These are phyloP conservation scores for Tympanopsis confertula DNA, from an alignment of 2,329 filamentous ascomycete species.

Conservation along the genomic window DNA sequence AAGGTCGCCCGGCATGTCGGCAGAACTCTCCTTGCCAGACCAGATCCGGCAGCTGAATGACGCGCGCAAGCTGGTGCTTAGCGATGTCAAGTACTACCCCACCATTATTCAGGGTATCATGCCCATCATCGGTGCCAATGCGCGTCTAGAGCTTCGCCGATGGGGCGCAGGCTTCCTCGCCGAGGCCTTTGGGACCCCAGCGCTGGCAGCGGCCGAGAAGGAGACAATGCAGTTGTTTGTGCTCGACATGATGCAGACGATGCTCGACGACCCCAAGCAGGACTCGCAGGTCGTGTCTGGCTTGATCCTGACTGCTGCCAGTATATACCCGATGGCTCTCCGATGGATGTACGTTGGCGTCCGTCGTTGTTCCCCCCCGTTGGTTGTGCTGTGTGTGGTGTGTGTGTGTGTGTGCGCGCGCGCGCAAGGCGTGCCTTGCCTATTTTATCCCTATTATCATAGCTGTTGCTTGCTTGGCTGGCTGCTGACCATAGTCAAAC, in stretches of 20 bases:
- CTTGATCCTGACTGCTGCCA: conserved; percentile 74
- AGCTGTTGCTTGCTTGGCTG: background rate
- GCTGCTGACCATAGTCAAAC: background rate
- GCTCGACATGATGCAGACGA: conserved; percentile 38
- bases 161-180: conserved; percentile 61
- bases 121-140: conserved; percentile 44
- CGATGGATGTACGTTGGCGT: conserved; percentile 74
- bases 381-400: no score
- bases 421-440: no score
- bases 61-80: conserved; percentile 51
- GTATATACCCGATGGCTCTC: conserved; percentile 85
- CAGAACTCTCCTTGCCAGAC: conserved; percentile 24
- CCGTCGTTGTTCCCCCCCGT: conserved; percentile 4
- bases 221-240: conserved; percentile 37
- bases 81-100: conserved; percentile 50
- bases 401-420: no score
- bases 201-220: conserved; percentile 43
- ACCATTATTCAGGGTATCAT: conserved; percentile 56
- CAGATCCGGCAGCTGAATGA: conserved; percentile 50
- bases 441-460: no score
- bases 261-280: conserved; percentile 32
- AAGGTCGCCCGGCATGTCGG: conserved; percentile 24
- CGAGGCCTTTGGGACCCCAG: conserved; percentile 56
- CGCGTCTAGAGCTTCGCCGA: conserved; percentile 47
- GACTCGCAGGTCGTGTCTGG: conserved; percentile 50